These are phyloP conservation scores for Trichocladium uniseriatum DNA, from an alignment of 495 filamentous ascomycete species.

Conservation along the genomic window DNA sequence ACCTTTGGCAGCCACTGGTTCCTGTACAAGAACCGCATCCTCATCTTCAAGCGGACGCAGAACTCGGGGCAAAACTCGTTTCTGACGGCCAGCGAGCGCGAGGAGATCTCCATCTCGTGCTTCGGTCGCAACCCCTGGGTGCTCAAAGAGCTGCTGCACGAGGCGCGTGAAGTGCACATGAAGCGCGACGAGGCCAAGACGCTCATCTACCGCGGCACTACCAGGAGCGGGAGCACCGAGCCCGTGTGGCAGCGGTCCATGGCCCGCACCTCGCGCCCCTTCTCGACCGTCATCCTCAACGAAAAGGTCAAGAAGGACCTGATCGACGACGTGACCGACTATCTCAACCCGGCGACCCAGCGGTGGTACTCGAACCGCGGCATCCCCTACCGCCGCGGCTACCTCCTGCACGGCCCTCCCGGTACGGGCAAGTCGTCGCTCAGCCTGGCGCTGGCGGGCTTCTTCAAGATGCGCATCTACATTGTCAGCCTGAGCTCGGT, in stretches of 20 bases:
- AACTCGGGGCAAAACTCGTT: constrained; percentile 23
- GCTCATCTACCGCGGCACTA: constrained; percentile 53
- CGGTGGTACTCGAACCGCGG: constrained; percentile 72
- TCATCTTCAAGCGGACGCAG: constrained; percentile 46
- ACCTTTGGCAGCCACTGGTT: constrained; percentile 57
- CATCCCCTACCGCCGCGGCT: constrained; percentile 67
- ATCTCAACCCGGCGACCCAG: constrained; percentile 65
- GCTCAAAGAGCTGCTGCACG: constrained; percentile 56
- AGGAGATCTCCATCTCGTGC: constrained; percentile 55
- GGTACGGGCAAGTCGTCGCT: constrained; percentile 63
- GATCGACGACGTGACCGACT: constrained; percentile 78
- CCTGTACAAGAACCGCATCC: constrained; percentile 47
- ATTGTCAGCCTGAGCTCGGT: constrained; percentile 56
- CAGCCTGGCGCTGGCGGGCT: constrained; percentile 57
- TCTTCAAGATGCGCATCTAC: constrained; percentile 62
- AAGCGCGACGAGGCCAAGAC: constrained; percentile 54
- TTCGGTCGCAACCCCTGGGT: constrained; percentile 57
- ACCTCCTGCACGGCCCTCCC: constrained; percentile 83
- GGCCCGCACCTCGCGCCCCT: constrained; percentile 57
- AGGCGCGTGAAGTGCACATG: constrained; percentile 50
- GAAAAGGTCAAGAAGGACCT: constrained; percentile 63
- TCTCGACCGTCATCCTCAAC: constrained; percentile 82
- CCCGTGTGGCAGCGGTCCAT: constrained; percentile 45
- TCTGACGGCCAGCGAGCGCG: constrained; percentile 34
- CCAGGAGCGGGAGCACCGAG: constrained; percentile 25